Base-by-base conservation (phyloP, 805 yeast species). In the Phaffomyces thermotolerans region DNA sequence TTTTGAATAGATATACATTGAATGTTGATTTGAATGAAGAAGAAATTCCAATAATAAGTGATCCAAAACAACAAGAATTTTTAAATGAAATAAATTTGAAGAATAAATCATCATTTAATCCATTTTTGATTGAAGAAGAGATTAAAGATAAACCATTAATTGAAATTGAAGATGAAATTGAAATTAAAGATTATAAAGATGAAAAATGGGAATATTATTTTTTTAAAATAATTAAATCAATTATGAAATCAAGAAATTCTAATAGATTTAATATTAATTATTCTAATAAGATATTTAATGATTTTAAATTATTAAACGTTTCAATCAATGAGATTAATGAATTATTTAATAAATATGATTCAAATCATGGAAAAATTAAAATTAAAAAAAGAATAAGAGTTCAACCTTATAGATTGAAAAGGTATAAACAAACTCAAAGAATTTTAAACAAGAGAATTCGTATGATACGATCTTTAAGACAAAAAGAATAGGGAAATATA, bases 151-250 rank as follows among this genome's bases (percentile, higher is more conserved):
- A 17, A 17, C 18, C 41, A 23, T 15, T 22, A 13, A 31, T 27
- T 9, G 23, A 30, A 27, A 14, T 3, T 2, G 4, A 3, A 39
- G n/a, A 32, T 13, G 23, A n/a, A 15, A 20, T 17, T 3, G 9
- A 15, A 12, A 18, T 13, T 31, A 12, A 4, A n/a, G 23, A 20
- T 3, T 22, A 35, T 12, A 36, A 13, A 7, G 14, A 29, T 35
- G 29, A 12, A 4, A 6, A 9, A 27, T 39, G 42, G 42, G 37
- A 39, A 24, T 40, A 43, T 34, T 37, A 43, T 12, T 40, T 32
- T n/a, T 36, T 20, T 15, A 17, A 23, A 17, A 36, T 31, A 22
- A 29, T 38, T 4, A 38, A 30, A 13, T 38, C 45, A n/a, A 38
- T 33, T 24, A 37, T 42, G 15, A 15, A 22, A 10, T 34, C 23